These are phyloP conservation scores for Saussurea involucrata DNA, from an alignment of 129 eudicot genomes.

Conservation along the genomic window DNA sequence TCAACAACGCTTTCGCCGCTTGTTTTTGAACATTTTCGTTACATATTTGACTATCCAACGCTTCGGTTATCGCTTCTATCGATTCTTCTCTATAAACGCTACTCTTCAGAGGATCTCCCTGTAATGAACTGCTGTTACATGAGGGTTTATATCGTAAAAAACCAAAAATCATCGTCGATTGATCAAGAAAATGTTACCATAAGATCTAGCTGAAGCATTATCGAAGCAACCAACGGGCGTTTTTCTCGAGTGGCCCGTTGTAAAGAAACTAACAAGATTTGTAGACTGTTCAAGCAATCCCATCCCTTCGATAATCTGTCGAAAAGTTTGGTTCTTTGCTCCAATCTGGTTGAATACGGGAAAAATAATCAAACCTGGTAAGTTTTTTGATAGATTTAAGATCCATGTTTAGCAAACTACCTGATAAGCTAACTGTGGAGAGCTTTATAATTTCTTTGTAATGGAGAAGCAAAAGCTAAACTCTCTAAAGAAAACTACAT, in stretches of 20 bases:
- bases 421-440: neutral
- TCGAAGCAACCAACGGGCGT: conserved; percentile 57
- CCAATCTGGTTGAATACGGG: conserved; percentile 31
- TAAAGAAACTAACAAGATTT: conserved; percentile 54
- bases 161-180: neutral
- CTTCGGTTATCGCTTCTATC: conserved; percentile 51
- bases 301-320: conserved; percentile 47
- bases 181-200: conserved; percentile 39
- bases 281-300: conserved; percentile 58
- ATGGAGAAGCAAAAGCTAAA: neutral
- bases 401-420: neutral
- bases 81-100: conserved; percentile 83
- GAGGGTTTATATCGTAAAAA: conserved; percentile 12
- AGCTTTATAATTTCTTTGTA: neutral
- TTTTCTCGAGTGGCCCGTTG: conserved; percentile 60
- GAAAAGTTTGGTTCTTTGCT: conserved; percentile 47
- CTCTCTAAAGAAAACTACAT: neutral
- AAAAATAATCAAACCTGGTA: neutral
- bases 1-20: conserved; percentile 55
- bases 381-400: neutral
- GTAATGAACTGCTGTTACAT: conserved; percentile 35
- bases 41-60: conserved; percentile 40
- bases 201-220: conserved; percentile 74
- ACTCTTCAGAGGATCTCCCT: conserved; percentile 71
- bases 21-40: conserved; percentile 55